A percentile compares a stretch with the other conserved stretches of the same genome.
These are phyloP conservation scores for Mesotaenium endlicherianum DNA, from an alignment of 139 green algal species.

Conservation along the genomic window DNA sequence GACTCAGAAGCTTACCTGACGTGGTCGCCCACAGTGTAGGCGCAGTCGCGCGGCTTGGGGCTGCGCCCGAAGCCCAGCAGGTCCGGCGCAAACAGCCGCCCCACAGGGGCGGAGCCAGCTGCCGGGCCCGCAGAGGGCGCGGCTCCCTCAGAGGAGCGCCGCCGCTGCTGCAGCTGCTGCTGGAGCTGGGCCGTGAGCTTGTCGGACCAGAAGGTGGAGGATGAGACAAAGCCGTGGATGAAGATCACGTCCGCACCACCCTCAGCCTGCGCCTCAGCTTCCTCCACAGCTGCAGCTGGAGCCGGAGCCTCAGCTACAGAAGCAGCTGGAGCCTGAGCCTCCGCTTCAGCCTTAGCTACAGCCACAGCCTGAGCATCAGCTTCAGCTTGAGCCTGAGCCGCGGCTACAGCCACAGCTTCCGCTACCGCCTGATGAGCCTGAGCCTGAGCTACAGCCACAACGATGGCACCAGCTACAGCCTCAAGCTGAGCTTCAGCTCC, in stretches of 20 bases:
- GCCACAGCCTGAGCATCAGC: not conserved
- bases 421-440: no score
- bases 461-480: no score
- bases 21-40: conserved; percentile 18
- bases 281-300: not conserved
- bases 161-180: not conserved
- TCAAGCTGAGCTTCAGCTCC: no score
- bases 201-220: conserved; percentile 34
- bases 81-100: conserved; percentile 2
- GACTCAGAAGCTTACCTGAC: conserved; percentile 13
- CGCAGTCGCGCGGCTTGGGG: conserved; percentile 21
- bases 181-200: not conserved
- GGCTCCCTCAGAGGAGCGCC: no score
- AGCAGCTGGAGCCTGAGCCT: not conserved
- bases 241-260: conserved; percentile 21
- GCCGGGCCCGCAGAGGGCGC: no score
- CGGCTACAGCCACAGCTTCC: not conserved
- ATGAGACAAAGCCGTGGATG: conserved; percentile 8
- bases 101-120: no score
- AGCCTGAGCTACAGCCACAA: no score
- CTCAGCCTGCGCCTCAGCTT: not conserved
- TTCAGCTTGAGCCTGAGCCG: not conserved
- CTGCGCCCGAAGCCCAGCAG: conserved; percentile 34
- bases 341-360: not conserved
- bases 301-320: not conserved